phyloP scores from a whole-genome alignment of 2,329 filamentous ascomycete species.

The Arachnopeziza araneosa region DNA sequence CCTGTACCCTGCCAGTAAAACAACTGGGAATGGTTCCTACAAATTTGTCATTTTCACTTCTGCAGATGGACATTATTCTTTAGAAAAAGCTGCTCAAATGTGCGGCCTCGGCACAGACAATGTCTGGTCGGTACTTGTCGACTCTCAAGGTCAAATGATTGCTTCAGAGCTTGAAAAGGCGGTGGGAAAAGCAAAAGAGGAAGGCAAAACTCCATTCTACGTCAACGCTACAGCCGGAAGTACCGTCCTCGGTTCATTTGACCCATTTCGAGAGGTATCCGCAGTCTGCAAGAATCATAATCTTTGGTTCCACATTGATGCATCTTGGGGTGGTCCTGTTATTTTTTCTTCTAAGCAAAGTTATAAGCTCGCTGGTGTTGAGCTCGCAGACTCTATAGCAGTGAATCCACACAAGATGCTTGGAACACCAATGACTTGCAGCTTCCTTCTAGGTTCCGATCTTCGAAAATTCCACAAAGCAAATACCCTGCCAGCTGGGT shows the following conservation, averaged over 20 bases:
- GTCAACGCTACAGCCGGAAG: constrained; percentile 95
- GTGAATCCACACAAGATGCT: constrained; percentile 98
- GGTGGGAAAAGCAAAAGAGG: constrained; percentile 53
- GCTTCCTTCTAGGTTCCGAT: constrained; percentile 77
- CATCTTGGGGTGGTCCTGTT: constrained; percentile 81
- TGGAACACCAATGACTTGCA: constrained; percentile 83
- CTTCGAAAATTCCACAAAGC: constrained; percentile 71
- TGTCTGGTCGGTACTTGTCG: constrained; percentile 71
- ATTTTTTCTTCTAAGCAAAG: constrained; percentile 65
- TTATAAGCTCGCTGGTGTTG: constrained; percentile 61
- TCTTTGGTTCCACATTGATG: constrained; percentile 92
- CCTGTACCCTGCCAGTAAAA: constrained; percentile 74
- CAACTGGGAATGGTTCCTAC: constrained; percentile 56
- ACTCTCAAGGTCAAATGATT: constrained; percentile 66
- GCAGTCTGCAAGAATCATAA: constrained; percentile 64
- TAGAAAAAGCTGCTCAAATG: constrained; percentile 92
- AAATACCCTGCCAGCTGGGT: constrained; percentile 82
- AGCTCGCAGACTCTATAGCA: constrained; percentile 75
- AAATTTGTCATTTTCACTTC: constrained; percentile 83
- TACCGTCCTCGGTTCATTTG: constrained; percentile 85
- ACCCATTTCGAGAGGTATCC: constrained; percentile 68
- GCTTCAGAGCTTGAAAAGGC: constrained; percentile 57
- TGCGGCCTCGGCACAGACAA: constrained; percentile 73
- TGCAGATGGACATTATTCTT: constrained; percentile 85
- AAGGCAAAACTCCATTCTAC: constrained; percentile 81